phyloP scores from a whole-genome alignment of 2,329 filamentous ascomycete species.

The Didymella lethalis region DNA sequence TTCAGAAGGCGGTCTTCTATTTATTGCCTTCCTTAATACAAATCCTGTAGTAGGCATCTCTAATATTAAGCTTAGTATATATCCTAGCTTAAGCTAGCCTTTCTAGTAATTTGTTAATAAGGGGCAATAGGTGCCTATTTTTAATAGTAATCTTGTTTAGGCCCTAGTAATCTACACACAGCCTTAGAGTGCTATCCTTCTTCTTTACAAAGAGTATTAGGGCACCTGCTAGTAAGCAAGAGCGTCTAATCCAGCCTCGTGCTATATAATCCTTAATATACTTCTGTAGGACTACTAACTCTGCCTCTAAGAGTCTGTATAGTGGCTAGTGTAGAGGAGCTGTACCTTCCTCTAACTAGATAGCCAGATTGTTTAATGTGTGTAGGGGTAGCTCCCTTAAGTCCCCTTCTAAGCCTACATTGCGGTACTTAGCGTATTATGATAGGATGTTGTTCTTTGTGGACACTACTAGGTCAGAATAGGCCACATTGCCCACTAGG shows the following conservation, averaged over 20 bases:
- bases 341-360: too few species aligned
- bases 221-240: background rate
- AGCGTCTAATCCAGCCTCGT: background rate
- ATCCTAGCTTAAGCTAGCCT: background rate
- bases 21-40: background rate
- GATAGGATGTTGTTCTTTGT: too few species aligned
- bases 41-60: background rate
- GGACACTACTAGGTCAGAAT: too few species aligned
- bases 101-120: background rate
- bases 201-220: background rate
- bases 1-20: background rate
- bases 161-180: background rate
- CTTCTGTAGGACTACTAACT: background rate
- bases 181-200: background rate
- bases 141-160: background rate
- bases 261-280: background rate
- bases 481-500: too few species aligned
- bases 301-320: background rate
- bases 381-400: too few species aligned
- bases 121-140: background rate
- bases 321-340: background rate
- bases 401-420: too few species aligned
- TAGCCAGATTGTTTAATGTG: too few species aligned
- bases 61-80: background rate
- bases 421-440: too few species aligned